phyloP scores from a whole-genome alignment of 352 stramenopile genomes.

The Phytopythium cucurbitacearum region DNA sequence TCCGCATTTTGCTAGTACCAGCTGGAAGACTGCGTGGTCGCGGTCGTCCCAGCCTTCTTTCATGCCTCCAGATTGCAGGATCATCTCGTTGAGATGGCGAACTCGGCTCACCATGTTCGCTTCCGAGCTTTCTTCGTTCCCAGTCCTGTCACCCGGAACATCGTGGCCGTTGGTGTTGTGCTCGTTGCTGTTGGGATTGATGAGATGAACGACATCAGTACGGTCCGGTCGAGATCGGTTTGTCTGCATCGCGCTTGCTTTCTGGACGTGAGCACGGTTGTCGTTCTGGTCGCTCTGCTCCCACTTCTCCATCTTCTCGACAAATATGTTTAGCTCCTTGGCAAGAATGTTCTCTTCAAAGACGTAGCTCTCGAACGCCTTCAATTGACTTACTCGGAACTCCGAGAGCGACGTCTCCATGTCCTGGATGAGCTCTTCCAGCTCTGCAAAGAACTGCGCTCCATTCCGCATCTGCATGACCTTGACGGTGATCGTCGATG shows the following conservation, averaged over 20 bases:
- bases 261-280: slow-evolving; percentile 1
- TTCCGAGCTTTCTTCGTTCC: slow-evolving; percentile 10
- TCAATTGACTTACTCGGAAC: slow-evolving; percentile 32
- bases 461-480: slow-evolving; percentile 48
- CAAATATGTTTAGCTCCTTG: slow-evolving; percentile 40
- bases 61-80: slow-evolving; percentile 45
- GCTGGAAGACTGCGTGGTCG: slow-evolving; percentile 45
- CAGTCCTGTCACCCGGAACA: neutral
- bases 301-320: slow-evolving; percentile 40
- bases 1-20: slow-evolving; percentile 34
- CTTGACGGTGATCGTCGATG: slow-evolving; percentile 27
- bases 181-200: no score
- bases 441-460: slow-evolving; percentile 32
- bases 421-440: slow-evolving; percentile 47
- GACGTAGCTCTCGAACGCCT: slow-evolving; percentile 37
- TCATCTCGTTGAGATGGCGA: slow-evolving; percentile 44
- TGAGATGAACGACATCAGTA: neutral
- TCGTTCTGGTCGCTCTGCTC: slow-evolving; percentile 14
- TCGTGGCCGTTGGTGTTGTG: slow-evolving; percentile 3
- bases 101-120: slow-evolving; percentile 41
- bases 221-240: neutral
- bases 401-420: slow-evolving; percentile 36
- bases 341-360: slow-evolving; percentile 58
- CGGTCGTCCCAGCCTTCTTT: slow-evolving; percentile 55
- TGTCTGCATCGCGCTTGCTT: neutral